These are phyloP conservation scores for Reutealis trisperma DNA, from an alignment of 345 rosid genomes.

Conservation along the genomic window DNA sequence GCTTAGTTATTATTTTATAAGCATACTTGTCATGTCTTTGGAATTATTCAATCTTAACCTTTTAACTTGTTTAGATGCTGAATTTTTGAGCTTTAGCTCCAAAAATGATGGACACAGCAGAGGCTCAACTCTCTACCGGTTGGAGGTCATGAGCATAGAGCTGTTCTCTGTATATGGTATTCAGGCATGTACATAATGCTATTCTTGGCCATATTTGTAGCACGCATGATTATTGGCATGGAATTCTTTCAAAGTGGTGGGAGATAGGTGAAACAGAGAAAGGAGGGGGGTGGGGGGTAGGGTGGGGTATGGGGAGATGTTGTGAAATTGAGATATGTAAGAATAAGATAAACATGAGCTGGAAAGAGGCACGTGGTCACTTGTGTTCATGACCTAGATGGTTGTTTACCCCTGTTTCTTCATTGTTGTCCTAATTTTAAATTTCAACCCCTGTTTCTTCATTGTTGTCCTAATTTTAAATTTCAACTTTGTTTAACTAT, in stretches of 20 bases:
- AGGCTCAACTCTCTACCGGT: conserved; percentile 60
- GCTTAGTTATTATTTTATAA: neutral
- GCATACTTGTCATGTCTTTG: neutral
- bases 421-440: neutral
- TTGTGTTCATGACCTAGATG: neutral
- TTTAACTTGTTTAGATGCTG: conserved; percentile 50
- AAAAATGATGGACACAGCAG: conserved; percentile 43
- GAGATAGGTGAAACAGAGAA: too few species aligned
- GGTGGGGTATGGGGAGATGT: neutral
- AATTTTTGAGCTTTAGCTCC: conserved; percentile 44
- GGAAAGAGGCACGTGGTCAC: neutral
- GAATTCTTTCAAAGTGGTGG: neutral
- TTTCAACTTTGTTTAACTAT: neutral
- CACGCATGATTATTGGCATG: neutral
- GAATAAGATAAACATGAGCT: neutral
- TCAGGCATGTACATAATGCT: conserved; percentile 56
- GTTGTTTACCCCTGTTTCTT: neutral
- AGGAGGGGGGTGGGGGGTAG: too few species aligned
- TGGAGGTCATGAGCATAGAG: conserved; percentile 81
- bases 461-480: neutral
- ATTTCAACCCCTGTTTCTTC: neutral
- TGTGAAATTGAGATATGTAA: neutral
- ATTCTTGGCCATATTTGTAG: conserved; percentile 11
- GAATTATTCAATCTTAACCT: conserved; percentile 8
- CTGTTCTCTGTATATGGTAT: conserved; percentile 76